Base-by-base conservation (phyloP, 495 filamentous ascomycete genomes). In the Penicillium paxilli region DNA sequence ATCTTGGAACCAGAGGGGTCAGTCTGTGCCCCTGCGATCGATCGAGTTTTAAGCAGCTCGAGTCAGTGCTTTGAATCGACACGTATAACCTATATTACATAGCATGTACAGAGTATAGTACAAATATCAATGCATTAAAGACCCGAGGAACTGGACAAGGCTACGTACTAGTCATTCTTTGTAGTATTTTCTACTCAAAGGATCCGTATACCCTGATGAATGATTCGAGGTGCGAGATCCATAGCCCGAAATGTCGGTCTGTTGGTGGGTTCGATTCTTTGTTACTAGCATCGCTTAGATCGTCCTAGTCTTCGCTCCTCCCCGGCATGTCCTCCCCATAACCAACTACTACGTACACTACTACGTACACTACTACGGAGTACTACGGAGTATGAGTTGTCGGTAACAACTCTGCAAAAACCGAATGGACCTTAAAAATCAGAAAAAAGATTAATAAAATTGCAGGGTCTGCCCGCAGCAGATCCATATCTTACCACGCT, bases 401-500 rank as follows among this genome's bases (percentile, higher is more conserved):
- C n/a, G n/a, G n/a, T n/a, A n/a, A n/a, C n/a, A n/a, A n/a, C n/a
- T n/a, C n/a, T n/a, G n/a, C n/a, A n/a, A n/a, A n/a, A n/a, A n/a
- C n/a, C n/a, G n/a, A n/a, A n/a, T n/a, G n/a, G n/a, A n/a, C n/a
- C n/a, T n/a, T n/a, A n/a, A n/a, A n/a, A n/a, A n/a, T n/a, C 30
- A 32, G 11, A 6, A n/a, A 2, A 38, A 38, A 38, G 12, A 38
- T 38, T 38, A 38, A 38, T 30, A 26, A 59, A 47, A 57, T 60
- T 57, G 44, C 48, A 55, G 52, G 59, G 56, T 32, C 47, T 35
- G 30, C 14, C 16, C 24, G 28, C 49, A 35, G 60, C 45, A 55
- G 60, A 66, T 66, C 60, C 28, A 49, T 54, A 63, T 63, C 52
- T 60, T 23, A 59, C 47, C 53, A 33, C 24, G 44, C 51, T 49